phyloP scores from a whole-genome alignment of 306 rosid genomes.

The Sechiopsis laciniata region DNA sequence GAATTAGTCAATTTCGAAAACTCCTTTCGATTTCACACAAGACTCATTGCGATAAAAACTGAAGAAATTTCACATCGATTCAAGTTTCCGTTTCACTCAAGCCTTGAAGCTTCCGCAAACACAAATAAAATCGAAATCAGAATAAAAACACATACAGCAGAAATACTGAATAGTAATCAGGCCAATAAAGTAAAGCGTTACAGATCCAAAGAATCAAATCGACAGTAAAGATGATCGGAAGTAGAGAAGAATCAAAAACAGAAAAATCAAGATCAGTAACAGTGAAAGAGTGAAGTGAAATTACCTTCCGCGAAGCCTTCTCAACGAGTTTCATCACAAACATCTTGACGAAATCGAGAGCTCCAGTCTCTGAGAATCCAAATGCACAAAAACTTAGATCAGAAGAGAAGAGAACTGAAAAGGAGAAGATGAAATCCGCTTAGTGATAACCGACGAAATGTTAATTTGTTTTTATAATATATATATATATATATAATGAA shows the following conservation, averaged over 20 bases:
- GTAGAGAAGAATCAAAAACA: not conserved
- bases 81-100: not conserved
- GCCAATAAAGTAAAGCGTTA: not conserved
- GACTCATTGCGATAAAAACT: not conserved
- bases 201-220: not conserved
- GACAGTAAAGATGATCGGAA: not conserved
- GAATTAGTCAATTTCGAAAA: not conserved
- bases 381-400: conserved; percentile 4
- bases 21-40: not conserved
- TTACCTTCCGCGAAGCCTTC: conserved; percentile 84
- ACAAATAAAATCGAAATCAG: not conserved
- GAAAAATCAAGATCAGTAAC: too few species aligned
- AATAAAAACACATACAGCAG: not conserved
- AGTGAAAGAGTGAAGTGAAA: not conserved
- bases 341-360: conserved; percentile 30
- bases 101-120: not conserved
- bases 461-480: not conserved
- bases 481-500: too few species aligned
- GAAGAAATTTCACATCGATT: not conserved
- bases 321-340: conserved; percentile 72
- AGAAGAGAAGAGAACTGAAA: not conserved
- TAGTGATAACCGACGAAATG: conserved; percentile 46
- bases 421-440: conserved; percentile 27
- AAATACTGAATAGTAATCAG: not conserved
- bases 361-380: not conserved